Evolutionary conservation across 306 rosid genomes (phyloP).

Genomic region (Abrus pulchellus): DNA sequence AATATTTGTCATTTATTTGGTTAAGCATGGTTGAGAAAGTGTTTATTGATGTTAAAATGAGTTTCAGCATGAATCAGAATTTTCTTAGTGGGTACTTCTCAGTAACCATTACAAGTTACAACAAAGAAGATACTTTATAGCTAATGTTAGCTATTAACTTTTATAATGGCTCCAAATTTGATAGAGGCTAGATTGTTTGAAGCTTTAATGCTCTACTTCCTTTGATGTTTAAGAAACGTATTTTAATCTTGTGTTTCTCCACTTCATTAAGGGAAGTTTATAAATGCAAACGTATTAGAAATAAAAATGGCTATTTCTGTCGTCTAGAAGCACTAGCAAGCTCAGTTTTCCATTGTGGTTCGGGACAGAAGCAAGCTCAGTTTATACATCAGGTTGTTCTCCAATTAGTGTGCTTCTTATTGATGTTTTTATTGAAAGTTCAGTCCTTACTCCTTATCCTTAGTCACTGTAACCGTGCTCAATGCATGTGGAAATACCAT

Average conservation of each 20-base stretch:
- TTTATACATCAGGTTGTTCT: too few relatives aligned
- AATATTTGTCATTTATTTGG: neutral
- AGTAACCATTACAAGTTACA: neutral
- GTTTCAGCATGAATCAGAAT: conserved; percentile 3
- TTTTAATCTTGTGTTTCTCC: neutral
- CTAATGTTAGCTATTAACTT: neutral
- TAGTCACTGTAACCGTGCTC: neutral
- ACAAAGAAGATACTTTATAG: neutral
- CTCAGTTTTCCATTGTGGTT: too few relatives aligned
- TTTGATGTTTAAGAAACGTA: too few relatives aligned
- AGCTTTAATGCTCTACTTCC: neutral
- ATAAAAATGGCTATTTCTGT: neutral
- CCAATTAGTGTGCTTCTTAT: too few relatives aligned
- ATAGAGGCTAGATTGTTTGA: neutral
- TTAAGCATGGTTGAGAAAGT: neutral
- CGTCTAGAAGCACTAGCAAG: too few relatives aligned
- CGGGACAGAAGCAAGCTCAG: neutral
- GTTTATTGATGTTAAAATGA: conserved; percentile 6
- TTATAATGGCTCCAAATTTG: neutral
- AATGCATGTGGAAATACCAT: neutral
- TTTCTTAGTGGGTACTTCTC: neutral
- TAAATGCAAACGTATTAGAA: neutral
- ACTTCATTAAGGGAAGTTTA: neutral
- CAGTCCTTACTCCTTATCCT: neutral
- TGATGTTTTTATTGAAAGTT: neutral